Evolutionary conservation across 345 rosid species (phyloP).

Genomic region (Rhizophora apiculata): DNA sequence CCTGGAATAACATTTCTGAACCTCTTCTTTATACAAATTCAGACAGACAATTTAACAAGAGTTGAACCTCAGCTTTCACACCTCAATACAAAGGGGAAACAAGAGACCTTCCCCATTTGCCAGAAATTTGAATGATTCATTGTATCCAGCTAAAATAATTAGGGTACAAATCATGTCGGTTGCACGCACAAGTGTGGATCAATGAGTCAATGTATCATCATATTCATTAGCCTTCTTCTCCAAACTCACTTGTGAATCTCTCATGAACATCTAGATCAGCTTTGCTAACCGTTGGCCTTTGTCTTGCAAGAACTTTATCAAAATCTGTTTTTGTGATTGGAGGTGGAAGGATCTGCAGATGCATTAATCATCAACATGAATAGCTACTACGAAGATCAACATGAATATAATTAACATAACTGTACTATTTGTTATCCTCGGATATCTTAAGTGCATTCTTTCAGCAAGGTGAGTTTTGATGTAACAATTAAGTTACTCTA

Average conservation of each 20-base stretch:
- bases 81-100: slow-evolving; percentile 36
- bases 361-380: neutral
- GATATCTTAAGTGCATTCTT: no score
- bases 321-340: slow-evolving; percentile 74
- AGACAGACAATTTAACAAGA: slow-evolving; percentile 33
- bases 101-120: slow-evolving; percentile 26
- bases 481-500: no score
- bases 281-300: slow-evolving; percentile 88
- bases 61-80: slow-evolving; percentile 23
- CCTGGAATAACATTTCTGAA: slow-evolving; percentile 18
- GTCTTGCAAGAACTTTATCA: slow-evolving; percentile 84
- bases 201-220: neutral
- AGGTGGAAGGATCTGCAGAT: slow-evolving; percentile 76
- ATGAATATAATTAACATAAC: no score
- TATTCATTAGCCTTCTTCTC: slow-evolving; percentile 72
- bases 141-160: slow-evolving; percentile 29
- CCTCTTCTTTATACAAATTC: slow-evolving; percentile 42
- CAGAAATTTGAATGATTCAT: slow-evolving; percentile 22
- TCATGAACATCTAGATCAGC: slow-evolving; percentile 82
- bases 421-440: no score
- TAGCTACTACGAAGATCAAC: no score
- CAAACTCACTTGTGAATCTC: slow-evolving; percentile 91
- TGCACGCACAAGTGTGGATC: slow-evolving; percentile 31
- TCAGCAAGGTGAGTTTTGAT: no score
- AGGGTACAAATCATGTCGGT: slow-evolving; percentile 39